These are phyloP conservation scores for Cladorrhinum sp. DNA, from an alignment of 2,329 filamentous ascomycete species.

Conservation along the genomic window DNA sequence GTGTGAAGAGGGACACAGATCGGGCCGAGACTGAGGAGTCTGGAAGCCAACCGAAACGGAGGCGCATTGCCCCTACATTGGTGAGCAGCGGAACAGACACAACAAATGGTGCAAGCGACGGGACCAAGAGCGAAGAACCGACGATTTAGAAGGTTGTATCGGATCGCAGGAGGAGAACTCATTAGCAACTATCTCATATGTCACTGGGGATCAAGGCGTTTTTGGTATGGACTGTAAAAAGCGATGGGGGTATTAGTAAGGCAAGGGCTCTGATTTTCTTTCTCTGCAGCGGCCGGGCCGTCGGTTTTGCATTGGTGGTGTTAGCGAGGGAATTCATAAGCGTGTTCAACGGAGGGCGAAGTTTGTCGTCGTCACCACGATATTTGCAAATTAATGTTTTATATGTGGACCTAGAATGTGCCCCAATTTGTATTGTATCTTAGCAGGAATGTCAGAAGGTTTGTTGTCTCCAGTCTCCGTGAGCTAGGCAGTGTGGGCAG, in stretches of 20 bases:
- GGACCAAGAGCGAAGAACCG: slow-evolving; percentile 9
- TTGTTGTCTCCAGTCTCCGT: no score
- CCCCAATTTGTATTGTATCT: no score
- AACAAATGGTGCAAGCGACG: neutral
- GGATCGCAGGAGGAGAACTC: slow-evolving; percentile 1
- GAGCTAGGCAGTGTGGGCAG: no score
- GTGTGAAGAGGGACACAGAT: slow-evolving; percentile 56
- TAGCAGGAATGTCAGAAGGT: no score
- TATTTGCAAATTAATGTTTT: neutral
- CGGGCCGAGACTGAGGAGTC: slow-evolving; percentile 52
- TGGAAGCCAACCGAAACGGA: slow-evolving; percentile 59
- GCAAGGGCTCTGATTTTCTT: neutral
- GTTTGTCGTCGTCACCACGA: neutral
- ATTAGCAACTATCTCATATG: neutral
- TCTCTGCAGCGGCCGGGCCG: neutral
- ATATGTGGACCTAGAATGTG: no score
- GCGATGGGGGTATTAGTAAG: neutral
- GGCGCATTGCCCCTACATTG: slow-evolving; percentile 66
- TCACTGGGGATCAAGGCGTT: neutral
- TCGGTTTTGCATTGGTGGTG: slow-evolving; percentile 7
- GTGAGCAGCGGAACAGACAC: slow-evolving; percentile 36
- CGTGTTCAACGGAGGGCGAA: neutral
- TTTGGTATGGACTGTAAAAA: neutral
- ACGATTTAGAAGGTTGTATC: slow-evolving; percentile 11
- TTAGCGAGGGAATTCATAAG: neutral